phyloP scores from a whole-genome alignment of 768 basidiomycete genomes.

The Boletus reticulatus region DNA sequence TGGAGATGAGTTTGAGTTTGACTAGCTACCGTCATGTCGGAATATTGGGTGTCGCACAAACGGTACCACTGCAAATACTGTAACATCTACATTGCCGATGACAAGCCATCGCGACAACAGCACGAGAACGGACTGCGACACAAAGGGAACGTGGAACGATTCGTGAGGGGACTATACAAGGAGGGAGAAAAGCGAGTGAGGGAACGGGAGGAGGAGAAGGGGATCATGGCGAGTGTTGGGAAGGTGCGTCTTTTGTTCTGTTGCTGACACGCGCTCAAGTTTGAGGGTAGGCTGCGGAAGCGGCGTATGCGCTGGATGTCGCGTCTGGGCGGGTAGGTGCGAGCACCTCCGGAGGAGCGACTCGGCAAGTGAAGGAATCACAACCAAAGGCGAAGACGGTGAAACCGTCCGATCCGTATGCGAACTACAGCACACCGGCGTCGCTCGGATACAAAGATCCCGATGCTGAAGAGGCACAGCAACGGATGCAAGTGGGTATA shows the following conservation, averaged over 20 bases:
- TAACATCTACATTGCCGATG: slow-evolving; percentile 95
- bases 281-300: slow-evolving; percentile 62
- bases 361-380: not conserved
- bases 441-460: slow-evolving; percentile 81
- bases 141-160: slow-evolving; percentile 92
- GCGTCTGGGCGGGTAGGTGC: slow-evolving; percentile 55
- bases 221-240: slow-evolving; percentile 85
- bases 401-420: slow-evolving; percentile 63
- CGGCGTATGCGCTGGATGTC: slow-evolving; percentile 76
- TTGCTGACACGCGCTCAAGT: not conserved
- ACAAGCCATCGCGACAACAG: slow-evolving; percentile 85
- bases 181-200: slow-evolving; percentile 84
- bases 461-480: slow-evolving; percentile 67
- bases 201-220: slow-evolving; percentile 79
- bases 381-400: slow-evolving; percentile 40
- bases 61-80: slow-evolving; percentile 97
- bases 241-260: slow-evolving; percentile 42
- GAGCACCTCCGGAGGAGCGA: slow-evolving; percentile 11
- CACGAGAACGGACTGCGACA: slow-evolving; percentile 94
- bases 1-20: not conserved
- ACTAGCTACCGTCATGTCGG: slow-evolving; percentile 57
- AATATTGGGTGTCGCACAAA: slow-evolving; percentile 93
- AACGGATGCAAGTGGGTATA: slow-evolving; percentile 61
- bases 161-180: slow-evolving; percentile 92
- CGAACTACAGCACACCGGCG: slow-evolving; percentile 87